Evolutionary conservation across 2,329 filamentous ascomycete genomes (phyloP).

Genomic region (Akanthomyces muscarius): DNA sequence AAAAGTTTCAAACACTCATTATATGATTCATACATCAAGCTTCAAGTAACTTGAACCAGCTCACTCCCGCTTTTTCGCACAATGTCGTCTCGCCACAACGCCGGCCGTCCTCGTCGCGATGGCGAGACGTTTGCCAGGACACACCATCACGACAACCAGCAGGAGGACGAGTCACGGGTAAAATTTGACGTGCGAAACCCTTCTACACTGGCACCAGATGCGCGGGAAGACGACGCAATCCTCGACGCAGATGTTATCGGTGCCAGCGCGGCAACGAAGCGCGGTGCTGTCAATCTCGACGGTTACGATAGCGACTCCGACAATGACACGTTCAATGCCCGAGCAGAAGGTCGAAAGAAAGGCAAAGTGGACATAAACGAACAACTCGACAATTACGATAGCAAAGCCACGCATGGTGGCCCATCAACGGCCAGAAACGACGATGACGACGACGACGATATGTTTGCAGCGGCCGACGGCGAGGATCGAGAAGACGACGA

Average conservation of each 20-base stretch:
- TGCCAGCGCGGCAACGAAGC: conserved; percentile 71
- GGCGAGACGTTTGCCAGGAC: conserved; percentile 77
- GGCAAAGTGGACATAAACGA: conserved; percentile 48
- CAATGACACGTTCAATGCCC: conserved; percentile 80
- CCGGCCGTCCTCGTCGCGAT: conserved; percentile 75
- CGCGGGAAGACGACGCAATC: conserved; percentile 64
- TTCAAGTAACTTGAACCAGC: not conserved
- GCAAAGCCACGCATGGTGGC: conserved; percentile 33
- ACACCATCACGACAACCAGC: conserved; percentile 55
- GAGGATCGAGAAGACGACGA: conserved; percentile 46
- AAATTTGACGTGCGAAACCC: conserved; percentile 95
- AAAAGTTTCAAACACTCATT: not conserved
- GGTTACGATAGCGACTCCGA: conserved; percentile 94
- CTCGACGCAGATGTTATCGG: conserved; percentile 93
- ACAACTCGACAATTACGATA: conserved; percentile 52
- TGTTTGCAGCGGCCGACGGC: conserved; percentile 39
- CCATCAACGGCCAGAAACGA: conserved; percentile 27
- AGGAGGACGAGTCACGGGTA: conserved; percentile 64
- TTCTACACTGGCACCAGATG: conserved; percentile 82
- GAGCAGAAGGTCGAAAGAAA: conserved; percentile 57
- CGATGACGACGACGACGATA: conserved; percentile 37
- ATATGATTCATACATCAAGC: not conserved
- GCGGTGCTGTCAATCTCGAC: conserved; percentile 92
- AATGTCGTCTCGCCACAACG: conserved; percentile 57
- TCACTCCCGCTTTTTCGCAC: not conserved